A percentile compares a stretch with the other conserved stretches of the same genome.
Evolutionary conservation across 2,329 filamentous ascomycete genomes (phyloP).

Genomic region (Stenocarpella maydis): DNA sequence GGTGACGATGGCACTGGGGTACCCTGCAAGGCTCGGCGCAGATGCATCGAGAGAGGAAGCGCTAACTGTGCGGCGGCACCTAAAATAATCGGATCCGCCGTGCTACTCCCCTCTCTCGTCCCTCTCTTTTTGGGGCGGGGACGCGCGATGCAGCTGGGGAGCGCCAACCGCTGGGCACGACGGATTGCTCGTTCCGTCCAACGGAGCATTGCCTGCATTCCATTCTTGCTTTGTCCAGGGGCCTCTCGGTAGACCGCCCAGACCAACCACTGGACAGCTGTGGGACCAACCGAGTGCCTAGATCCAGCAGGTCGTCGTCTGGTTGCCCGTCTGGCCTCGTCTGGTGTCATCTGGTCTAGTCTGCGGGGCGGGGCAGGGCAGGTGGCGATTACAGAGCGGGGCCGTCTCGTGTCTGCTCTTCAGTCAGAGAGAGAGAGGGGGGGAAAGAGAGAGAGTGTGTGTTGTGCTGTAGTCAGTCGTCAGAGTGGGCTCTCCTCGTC

Average conservation of each 20-base stretch:
- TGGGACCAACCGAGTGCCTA: not conserved
- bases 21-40: constrained; percentile 16
- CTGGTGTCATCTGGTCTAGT: not conserved
- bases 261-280: not conserved
- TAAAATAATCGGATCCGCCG: constrained; percentile 17
- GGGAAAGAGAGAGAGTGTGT: not conserved
- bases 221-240: not conserved
- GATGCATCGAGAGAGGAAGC: constrained; percentile 1
- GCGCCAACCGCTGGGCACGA: constrained; percentile 11
- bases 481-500: no score
- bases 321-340: constrained; percentile 5
- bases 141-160: not conserved
- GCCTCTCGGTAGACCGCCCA: not conserved
- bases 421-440: not conserved
- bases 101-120: not conserved
- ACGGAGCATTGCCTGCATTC: constrained; percentile 13
- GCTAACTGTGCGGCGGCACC: constrained; percentile 8
- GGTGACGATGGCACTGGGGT: not conserved
- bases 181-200: constrained; percentile 28
- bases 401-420: not conserved
- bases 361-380: not conserved
- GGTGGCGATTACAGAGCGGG: not conserved
- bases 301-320: not conserved
- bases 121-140: not conserved
- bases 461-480: no score